Evolutionary conservation across 83 land plant species (phyloP).

Genomic region (Picea engelmannii): DNA sequence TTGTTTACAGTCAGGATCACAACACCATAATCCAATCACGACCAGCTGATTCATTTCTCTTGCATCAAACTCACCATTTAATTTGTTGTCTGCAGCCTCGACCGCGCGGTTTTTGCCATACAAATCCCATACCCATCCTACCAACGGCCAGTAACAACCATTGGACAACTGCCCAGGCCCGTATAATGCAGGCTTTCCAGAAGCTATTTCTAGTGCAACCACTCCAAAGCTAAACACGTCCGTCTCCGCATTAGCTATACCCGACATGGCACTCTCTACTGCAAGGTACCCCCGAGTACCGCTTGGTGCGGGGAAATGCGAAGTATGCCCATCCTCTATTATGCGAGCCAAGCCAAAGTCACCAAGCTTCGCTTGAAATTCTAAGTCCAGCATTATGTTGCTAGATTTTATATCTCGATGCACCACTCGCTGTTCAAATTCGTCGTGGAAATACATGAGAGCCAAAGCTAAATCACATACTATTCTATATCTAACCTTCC

Average conservation of each 20-base stretch:
- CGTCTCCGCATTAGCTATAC: constrained; percentile 9
- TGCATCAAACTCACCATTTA: constrained; percentile 41
- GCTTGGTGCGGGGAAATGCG: no score
- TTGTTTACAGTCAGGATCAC: constrained; percentile 47
- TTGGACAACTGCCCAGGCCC: not conserved
- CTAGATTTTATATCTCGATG: constrained; percentile 48
- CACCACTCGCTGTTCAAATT: constrained; percentile 31
- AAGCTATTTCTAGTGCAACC: constrained; percentile 16
- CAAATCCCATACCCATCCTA: constrained; percentile 71
- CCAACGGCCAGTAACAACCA: constrained; percentile 22
- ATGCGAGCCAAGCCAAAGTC: constrained; percentile 51
- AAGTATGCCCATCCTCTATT: no score
- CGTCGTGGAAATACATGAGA: constrained; percentile 42
- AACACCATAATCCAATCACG: constrained; percentile 68
- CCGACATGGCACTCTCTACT: constrained; percentile 10
- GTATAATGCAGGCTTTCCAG: not conserved
- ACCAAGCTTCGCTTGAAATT: constrained; percentile 35
- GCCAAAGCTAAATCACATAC: constrained; percentile 32
- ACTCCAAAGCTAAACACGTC: constrained; percentile 30
- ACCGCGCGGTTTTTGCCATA: constrained; percentile 33
- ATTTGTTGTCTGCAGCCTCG: constrained; percentile 45
- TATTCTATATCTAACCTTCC: constrained; percentile 24
- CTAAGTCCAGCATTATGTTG: constrained; percentile 42
- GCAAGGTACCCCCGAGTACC: constrained; percentile 32
- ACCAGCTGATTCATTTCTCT: constrained; percentile 48